Evolutionary conservation across 176 grass and related monocot species (phyloP).

Genomic region (Bolboschoenus planiculmis): DNA sequence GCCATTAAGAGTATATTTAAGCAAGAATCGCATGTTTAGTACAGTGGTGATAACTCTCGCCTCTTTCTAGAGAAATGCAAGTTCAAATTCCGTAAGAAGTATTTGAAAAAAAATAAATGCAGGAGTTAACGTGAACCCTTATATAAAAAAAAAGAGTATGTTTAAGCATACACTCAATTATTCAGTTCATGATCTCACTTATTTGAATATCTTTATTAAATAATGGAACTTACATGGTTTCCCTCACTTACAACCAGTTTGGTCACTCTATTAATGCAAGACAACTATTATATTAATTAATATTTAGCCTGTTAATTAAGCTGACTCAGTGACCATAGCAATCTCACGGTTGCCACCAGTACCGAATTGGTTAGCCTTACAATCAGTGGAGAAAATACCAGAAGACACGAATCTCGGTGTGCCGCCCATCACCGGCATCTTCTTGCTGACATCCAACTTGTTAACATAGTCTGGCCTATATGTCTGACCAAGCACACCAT

Average conservation of each 20-base stretch:
- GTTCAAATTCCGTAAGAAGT: too few species aligned
- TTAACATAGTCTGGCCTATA: slow-evolving; percentile 41
- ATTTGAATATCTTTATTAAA: neutral
- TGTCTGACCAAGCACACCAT: slow-evolving; percentile 59
- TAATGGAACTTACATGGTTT: neutral
- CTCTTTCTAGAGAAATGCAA: too few species aligned
- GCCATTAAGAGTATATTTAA: neutral
- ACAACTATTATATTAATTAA: neutral
- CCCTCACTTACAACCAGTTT: neutral
- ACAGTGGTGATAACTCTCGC: too few species aligned
- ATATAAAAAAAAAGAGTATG: too few species aligned
- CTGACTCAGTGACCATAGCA: slow-evolving; percentile 11
- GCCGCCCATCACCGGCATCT: slow-evolving; percentile 57
- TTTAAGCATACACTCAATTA: neutral
- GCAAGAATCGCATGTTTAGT: too few species aligned
- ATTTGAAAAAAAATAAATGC: too few species aligned
- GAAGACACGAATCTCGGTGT: slow-evolving; percentile 19
- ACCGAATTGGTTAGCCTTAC: slow-evolving; percentile 31
- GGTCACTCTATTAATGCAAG: neutral
- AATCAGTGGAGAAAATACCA: slow-evolving; percentile 46
- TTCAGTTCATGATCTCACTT: neutral
- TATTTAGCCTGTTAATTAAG: neutral
- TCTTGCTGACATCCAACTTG: slow-evolving; percentile 36
- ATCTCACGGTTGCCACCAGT: neutral
- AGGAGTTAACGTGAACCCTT: too few species aligned